A percentile compares a stretch with the other conserved stretches of the same genome.
Evolutionary conservation across 148 eudicot species (phyloP).

Genomic region (Rhododendron griersonianum): DNA sequence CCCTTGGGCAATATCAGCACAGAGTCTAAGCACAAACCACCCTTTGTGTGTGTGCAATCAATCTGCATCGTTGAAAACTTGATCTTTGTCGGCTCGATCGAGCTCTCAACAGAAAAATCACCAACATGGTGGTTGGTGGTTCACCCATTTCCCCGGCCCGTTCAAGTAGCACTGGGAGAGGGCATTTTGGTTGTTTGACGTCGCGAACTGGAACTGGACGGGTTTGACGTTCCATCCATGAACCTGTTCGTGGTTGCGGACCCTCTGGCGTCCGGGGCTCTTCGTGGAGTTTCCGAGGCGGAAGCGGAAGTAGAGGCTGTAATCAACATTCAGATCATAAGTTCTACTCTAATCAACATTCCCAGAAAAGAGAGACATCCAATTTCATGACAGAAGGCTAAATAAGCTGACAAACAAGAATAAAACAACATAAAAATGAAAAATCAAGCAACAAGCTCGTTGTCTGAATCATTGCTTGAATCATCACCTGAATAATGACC

Average conservation of each 20-base stretch:
- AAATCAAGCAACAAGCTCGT: conserved; percentile 21
- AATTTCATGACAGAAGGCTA: not conserved
- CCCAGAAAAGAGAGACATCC: not conserved
- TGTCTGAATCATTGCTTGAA: conserved; percentile 16
- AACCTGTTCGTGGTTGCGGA: too few species aligned
- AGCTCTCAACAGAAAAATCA: not conserved
- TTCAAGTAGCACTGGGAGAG: conserved; percentile 34
- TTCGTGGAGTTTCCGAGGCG: conserved; percentile 42
- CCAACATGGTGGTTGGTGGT: conserved; percentile 29
- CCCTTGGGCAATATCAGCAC: not conserved
- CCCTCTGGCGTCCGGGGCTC: too few species aligned
- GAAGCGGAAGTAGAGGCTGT: conserved; percentile 55
- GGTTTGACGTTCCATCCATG: too few species aligned
- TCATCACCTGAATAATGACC: conserved; percentile 1
- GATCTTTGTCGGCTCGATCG: not conserved
- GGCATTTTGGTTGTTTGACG: conserved; percentile 19
- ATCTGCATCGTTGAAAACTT: conserved; percentile 1
- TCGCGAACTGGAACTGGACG: too few species aligned
- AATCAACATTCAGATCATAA: conserved; percentile 14
- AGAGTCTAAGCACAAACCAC: not conserved
- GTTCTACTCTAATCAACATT: not conserved
- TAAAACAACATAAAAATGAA: not conserved
- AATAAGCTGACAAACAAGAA: not conserved
- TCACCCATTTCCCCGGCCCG: conserved; percentile 41
- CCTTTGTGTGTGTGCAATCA: not conserved